Evolutionary conservation across 129 eudicot genomes (phyloP), one percentile per base, ranked within the genome.

Genomic region (Centaurea solstitialis): DNA sequence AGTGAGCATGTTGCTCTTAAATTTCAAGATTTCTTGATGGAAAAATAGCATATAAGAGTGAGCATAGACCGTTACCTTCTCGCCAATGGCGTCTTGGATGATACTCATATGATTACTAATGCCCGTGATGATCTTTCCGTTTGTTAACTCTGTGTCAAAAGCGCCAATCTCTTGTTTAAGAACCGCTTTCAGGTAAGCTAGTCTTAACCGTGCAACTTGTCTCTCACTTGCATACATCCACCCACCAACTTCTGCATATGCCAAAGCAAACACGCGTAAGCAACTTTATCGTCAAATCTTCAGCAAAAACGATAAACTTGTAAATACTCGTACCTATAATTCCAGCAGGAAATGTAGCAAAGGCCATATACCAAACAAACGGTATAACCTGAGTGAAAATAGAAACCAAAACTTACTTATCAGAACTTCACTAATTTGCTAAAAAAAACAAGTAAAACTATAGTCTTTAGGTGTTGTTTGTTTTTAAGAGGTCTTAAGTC

Each of bases 281-380:
- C 75, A 59, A 20, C 20, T 61, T 53, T 4, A 28, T 53, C 2
- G n/a, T 57, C 18, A 12, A 12, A 69, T 15, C 15, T 2, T 18
- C 17, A 28, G 9, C 41, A 15, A 9, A 12, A 22, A 23, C 21
- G 30, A 39, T 57, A 2, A 12, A 28, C 23, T 64, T 81, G 11
- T 74, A 33, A 38, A 75, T 12, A 41, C 26, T 35, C 65, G 40
- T 78, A 92, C 97, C 97, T 81, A 93, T 73, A 76, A 90, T 66
- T 73, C 97, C 97, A 35, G 97, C 97, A 70, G 97, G 97, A 85
- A 93, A 90, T 66, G 95, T 90, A 71, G 97, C 95, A 69, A 93
- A 73, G 50, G 97, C 97, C 97, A 90, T 90, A 80, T 90, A 93
- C 95, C 97, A 93, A 74, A 90, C 95, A 67, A 74, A 93, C 11